These are phyloP conservation scores for Draba incana DNA, from an alignment of 345 rosid genomes.

Conservation along the genomic window DNA sequence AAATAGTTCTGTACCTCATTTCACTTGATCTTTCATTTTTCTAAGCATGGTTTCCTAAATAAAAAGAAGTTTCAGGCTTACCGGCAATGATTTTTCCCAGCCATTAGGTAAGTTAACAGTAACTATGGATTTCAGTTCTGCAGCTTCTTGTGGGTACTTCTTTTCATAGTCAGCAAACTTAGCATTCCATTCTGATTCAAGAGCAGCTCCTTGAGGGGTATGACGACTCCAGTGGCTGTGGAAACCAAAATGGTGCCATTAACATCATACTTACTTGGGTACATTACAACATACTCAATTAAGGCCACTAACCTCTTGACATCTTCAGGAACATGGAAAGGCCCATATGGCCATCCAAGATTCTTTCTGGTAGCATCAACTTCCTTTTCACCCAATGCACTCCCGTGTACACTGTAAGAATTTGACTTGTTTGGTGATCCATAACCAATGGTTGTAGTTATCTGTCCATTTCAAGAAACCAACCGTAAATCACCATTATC, in stretches of 20 bases:
- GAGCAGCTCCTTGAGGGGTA: conserved; percentile 55
- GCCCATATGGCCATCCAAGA: conserved; percentile 85
- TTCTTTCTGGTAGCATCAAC: conserved; percentile 94
- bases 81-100: conserved; percentile 88
- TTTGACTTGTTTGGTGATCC: conserved; percentile 94
- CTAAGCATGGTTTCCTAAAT: neutral
- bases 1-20: neutral
- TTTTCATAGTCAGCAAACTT: conserved; percentile 79
- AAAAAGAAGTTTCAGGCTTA: conserved; percentile 38
- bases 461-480: conserved; percentile 40
- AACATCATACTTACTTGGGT: neutral
- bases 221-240: conserved; percentile 94
- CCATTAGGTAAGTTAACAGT: conserved; percentile 74
- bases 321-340: conserved; percentile 92
- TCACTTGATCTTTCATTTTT: neutral
- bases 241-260: neutral
- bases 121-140: conserved; percentile 67
- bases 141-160: conserved; percentile 82
- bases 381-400: conserved; percentile 91
- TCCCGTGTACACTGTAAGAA: conserved; percentile 83
- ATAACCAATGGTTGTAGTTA: conserved; percentile 87
- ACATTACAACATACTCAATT: neutral
- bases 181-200: conserved; percentile 86
- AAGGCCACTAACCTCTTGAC: conserved; percentile 56
- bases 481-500: neutral